Percentiles rank a stretch among this genome's conserved stretches.
phyloP scores from a whole-genome alignment of 2,329 filamentous ascomycete species.

The Sarocladium kiliense region DNA sequence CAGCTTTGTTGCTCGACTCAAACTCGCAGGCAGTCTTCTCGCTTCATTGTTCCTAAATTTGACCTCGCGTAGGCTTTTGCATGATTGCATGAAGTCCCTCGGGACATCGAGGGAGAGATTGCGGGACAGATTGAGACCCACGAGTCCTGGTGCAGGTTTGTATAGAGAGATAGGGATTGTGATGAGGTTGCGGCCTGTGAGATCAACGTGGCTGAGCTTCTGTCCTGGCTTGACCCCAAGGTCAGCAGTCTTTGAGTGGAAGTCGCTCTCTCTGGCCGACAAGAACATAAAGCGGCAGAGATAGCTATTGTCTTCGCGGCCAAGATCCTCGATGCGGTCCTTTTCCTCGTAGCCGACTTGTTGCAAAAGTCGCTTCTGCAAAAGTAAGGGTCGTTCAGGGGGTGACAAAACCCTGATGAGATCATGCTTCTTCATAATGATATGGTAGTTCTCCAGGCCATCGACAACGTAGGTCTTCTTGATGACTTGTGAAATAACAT shows the following conservation, averaged over 20 bases:
- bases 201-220: slow-evolving; percentile 91
- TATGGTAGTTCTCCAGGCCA: slow-evolving; percentile 88
- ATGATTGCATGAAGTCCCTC: slow-evolving; percentile 93
- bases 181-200: slow-evolving; percentile 83
- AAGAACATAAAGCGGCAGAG: slow-evolving; percentile 94
- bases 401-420: slow-evolving; percentile 74
- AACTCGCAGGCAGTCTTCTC: slow-evolving; percentile 74
- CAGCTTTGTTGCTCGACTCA: slow-evolving; percentile 73
- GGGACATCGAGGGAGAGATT: slow-evolving; percentile 91
- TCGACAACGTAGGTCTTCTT: slow-evolving; percentile 94
- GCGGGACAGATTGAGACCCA: slow-evolving; percentile 86
- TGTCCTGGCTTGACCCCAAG: slow-evolving; percentile 75
- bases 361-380: slow-evolving; percentile 86
- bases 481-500: slow-evolving; percentile 83
- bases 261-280: slow-evolving; percentile 81
- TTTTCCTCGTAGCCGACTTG: slow-evolving; percentile 85
- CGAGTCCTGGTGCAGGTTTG: slow-evolving; percentile 85
- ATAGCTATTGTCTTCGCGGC: slow-evolving; percentile 95
- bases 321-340: slow-evolving; percentile 87
- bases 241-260: slow-evolving; percentile 63
- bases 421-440: slow-evolving; percentile 90
- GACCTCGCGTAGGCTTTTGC: slow-evolving; percentile 86
- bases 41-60: slow-evolving; percentile 95
- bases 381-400: slow-evolving; percentile 76
- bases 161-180: slow-evolving; percentile 95